Evolutionary conservation across 2,329 filamentous ascomycete genomes (phyloP), one percentile per base, ranked within the genome.

Genomic region (Colletotrichum sp.): DNA sequence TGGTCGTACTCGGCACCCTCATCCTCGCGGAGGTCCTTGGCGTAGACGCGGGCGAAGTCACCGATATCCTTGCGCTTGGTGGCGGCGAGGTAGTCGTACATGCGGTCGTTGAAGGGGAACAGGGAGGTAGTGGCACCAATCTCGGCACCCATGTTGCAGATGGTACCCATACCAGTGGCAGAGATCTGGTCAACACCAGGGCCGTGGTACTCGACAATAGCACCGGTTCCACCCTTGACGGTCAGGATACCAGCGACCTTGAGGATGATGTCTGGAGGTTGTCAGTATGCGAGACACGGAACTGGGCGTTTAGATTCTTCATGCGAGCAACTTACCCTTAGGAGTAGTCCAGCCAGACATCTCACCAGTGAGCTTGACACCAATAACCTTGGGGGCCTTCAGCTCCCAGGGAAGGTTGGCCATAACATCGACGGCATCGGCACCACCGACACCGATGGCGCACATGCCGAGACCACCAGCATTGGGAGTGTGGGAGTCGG

Each of bases 381-480:
- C 97, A 84, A 99, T 98, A 78, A 98, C 90, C 89, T 98, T 98
- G 78, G 97, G 97, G 77, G 97, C 96, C 92, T 99, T 99, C 82
- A 99, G 89, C 87, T 99, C 97, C 97, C 97, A 99, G 77, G 96
- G 96, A 80, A 98, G 92, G 87, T 95, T 94, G 82, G 96, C 96
- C 95, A 99, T 98, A 82, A 98, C 97, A 87, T 99, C 97, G 82
- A 99, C 97, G 75, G 97, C 97, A 88, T 99, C 97, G 83, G 96
- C 97, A 92, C 97, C 96, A 88, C 97, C 96, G 78, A 98, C 96
- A 93, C 96, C 96, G 84, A 99, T 98, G 76, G 95, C 95, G 82
- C 92, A 93, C 94, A 98, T 98, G 85, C 96, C 96, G 75, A 99
- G 93, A 92, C 96, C 96, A 90, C 96, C 96, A 83, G 92, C 96